These are phyloP conservation scores for Gonapodya prolifera DNA, from an alignment of 192 early-diverging fungal species.

Conservation along the genomic window DNA sequence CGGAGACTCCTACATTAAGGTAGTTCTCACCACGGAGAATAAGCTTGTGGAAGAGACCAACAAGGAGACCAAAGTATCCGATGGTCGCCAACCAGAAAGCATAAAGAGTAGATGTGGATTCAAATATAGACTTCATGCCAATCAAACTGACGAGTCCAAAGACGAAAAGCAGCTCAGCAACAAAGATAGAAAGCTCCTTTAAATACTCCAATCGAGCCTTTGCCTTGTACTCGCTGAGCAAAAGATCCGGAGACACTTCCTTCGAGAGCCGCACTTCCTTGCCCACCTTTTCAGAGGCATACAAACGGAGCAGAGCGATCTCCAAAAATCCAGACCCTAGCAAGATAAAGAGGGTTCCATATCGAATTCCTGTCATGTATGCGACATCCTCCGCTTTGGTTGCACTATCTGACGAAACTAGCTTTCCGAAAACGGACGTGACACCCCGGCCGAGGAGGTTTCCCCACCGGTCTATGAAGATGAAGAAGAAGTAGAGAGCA, in stretches of 20 bases:
- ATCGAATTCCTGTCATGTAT: slow-evolving; percentile 20
- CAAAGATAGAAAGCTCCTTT: neutral
- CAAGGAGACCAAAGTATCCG: slow-evolving; percentile 18
- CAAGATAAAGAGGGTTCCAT: slow-evolving; percentile 23
- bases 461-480: slow-evolving; percentile 25
- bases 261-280: neutral
- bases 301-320: slow-evolving; percentile 15
- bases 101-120: neutral
- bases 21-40: slow-evolving; percentile 20
- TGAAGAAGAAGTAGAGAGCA: slow-evolving; percentile 27
- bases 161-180: neutral
- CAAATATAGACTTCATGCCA: neutral
- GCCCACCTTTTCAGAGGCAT: slow-evolving; percentile 10
- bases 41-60: slow-evolving; percentile 28
- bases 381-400: neutral
- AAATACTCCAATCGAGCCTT: neutral
- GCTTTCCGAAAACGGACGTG: slow-evolving; percentile 12
- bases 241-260: neutral
- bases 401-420: neutral
- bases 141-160: neutral
- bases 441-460: slow-evolving; percentile 21
- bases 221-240: neutral
- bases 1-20: slow-evolving; percentile 12
- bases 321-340: slow-evolving; percentile 25
- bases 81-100: slow-evolving; percentile 5